Evolutionary conservation across 2,329 filamentous ascomycete genomes (phyloP).

Genomic region (Ophiostoma australiae): DNA sequence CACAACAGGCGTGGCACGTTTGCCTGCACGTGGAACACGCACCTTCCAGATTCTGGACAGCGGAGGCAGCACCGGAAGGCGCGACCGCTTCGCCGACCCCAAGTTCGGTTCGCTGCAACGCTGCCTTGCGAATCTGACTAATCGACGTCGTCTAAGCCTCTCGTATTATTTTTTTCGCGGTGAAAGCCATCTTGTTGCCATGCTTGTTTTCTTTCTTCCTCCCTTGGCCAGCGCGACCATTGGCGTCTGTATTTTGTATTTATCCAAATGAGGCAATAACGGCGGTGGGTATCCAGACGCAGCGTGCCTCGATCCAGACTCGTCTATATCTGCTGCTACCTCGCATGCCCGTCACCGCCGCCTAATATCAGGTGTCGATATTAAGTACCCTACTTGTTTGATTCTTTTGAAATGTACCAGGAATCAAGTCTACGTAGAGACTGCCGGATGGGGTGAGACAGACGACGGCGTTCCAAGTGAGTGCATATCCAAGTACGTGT

Average conservation of each 20-base stretch:
- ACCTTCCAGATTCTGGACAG: slow-evolving; percentile 1
- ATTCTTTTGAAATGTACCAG: not conserved
- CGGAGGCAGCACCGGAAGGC: slow-evolving; percentile 28
- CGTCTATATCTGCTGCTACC: not conserved
- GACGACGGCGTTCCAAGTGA: not conserved
- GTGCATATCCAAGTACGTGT: not conserved
- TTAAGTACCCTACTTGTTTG: not conserved
- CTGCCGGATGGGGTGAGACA: not conserved
- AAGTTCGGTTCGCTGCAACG: not conserved
- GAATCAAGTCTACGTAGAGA: not conserved
- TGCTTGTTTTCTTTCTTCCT: not conserved
- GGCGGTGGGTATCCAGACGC: not conserved
- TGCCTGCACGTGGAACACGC: not conserved
- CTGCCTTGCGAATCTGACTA: not conserved
- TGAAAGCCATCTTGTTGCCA: not conserved
- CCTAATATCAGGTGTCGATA: not conserved
- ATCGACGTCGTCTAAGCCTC: not conserved
- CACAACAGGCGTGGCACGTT: not conserved
- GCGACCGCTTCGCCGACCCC: slow-evolving; percentile 27
- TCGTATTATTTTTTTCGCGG: no score
- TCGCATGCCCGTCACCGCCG: not conserved
- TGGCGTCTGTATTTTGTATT: not conserved
- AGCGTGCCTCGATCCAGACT: not conserved
- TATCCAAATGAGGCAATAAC: slow-evolving; percentile 1
- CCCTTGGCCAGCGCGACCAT: not conserved